Conservation (phyloP, 805 yeast genomes). For the Teunomyces stri region DNA sequence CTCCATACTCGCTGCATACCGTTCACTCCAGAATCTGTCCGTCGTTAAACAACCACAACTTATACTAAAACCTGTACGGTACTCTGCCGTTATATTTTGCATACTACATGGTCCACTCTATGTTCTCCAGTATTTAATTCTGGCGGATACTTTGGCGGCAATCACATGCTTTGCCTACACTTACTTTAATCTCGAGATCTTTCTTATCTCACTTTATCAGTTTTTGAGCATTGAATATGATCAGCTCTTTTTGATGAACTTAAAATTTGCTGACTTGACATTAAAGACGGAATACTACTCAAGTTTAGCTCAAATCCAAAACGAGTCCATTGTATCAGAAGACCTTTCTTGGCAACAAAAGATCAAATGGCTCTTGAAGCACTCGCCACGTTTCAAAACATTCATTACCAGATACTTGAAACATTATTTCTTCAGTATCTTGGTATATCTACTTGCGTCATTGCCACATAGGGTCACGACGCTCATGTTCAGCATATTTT, state of each 20-base stretch:
- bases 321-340: conserved; percentile 3
- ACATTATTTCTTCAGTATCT: conserved; percentile 23
- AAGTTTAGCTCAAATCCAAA: conserved; percentile 6
- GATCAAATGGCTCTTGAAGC: conserved; percentile 7
- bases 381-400: conserved; percentile 18
- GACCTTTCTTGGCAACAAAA: conserved; percentile 5
- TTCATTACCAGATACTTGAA: conserved; percentile 17
- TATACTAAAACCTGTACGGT: background rate
- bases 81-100: conserved; percentile 6
- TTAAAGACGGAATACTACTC: conserved; percentile 8
- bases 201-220: conserved; percentile 15
- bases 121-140: background rate
- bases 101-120: conserved; percentile 8
- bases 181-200: conserved; percentile 18
- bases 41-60: background rate
- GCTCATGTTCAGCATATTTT: conserved; percentile 38
- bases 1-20: conserved; percentile 47
- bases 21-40: conserved; percentile 44
- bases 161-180: conserved; percentile 13
- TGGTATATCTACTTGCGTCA: conserved; percentile 24
- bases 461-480: conserved; percentile 30
- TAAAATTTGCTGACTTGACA: conserved; percentile 17
- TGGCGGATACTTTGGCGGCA: background rate
- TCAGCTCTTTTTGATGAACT: conserved; percentile 15
- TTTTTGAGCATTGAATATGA: conserved; percentile 16